Base-by-base conservation (phyloP, 2,329 filamentous ascomycete genomes). In the Fusarium dimerum region DNA sequence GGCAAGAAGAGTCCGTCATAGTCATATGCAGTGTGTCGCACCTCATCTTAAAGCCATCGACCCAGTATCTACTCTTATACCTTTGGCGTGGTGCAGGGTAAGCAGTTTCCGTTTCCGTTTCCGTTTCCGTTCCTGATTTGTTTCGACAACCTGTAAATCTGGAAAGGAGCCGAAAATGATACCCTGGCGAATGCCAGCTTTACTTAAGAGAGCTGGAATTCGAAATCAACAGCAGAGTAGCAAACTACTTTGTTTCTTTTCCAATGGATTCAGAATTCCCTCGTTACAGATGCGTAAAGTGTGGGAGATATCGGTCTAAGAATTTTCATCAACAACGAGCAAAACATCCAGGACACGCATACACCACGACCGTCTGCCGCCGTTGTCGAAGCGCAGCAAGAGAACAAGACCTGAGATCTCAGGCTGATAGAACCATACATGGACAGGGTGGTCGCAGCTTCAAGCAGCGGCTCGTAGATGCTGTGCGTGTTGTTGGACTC, bases 271-370 rank as follows among this genome's bases (percentile, higher is more conserved):
- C 20, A 26, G 20, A 26, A 26, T 26, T 26, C 20, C 20, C 20
- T 26, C 20, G 20, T 26, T 26, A 26, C 7, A 26, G 20, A 26
- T 26, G 20, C 20, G 20, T 26, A 26, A 26, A 26, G 7, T 26
- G 20, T 7, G 20, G 20, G 20, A 45, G 50, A 32, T 46, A 45
- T 42, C 50, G 50, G 16, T 52, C 46, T 18, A 26, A 45, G 18
- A 42, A 52, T 40, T 52, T 52, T 16, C 50, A 49, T 52, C 50
- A 46, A 12, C 50, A 42, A 34, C 16, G 48, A 26, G 45, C 50
- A 44, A 45, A 34, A 20, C 45, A 46, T 9, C 50, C 43, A 20
- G 45, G 38, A n/a, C 48, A 52, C 36, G 45, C 45, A 45, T 42
- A 13, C 46, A 49, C 46, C n/a, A 40, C 48, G 40, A 48, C 50